Conservation (phyloP, 257 asterid species). For the Solanum raphanifolium region DNA sequence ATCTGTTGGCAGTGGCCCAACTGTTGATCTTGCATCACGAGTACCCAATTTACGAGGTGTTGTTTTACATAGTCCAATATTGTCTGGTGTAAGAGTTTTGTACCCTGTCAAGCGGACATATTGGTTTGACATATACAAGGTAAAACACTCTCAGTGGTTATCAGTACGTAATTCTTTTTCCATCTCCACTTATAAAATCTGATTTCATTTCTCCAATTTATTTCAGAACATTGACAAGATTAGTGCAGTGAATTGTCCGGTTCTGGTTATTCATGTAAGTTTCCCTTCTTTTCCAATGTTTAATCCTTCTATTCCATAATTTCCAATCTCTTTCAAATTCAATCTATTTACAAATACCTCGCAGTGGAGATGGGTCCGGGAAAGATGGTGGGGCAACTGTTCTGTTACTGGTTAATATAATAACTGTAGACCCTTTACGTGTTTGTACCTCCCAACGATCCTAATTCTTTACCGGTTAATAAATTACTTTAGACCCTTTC, state of each 20-base stretch:
- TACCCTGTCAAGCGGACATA: constrained; percentile 91
- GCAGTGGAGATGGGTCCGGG: not conserved
- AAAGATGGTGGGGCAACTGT: not conserved
- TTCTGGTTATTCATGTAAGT: constrained; percentile 96
- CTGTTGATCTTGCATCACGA: constrained; percentile 90
- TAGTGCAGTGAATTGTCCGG: constrained; percentile 74
- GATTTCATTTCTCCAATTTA: constrained; percentile 2
- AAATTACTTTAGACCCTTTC: not conserved
- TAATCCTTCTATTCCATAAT: not conserved
- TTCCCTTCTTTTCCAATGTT: constrained; percentile 1
- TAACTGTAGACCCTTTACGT: not conserved
- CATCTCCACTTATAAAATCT: not conserved
- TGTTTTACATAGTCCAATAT: constrained; percentile 91
- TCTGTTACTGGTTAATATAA: not conserved
- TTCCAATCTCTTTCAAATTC: not conserved
- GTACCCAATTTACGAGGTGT: constrained; percentile 84
- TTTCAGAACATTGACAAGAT: constrained; percentile 96
- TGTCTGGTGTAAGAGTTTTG: constrained; percentile 92
- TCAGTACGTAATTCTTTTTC: not conserved
- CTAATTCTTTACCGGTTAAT: not conserved
- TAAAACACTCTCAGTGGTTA: constrained; percentile 3
- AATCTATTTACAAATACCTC: not conserved
- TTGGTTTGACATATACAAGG: constrained; percentile 99
- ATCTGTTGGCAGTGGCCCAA: constrained; percentile 99
- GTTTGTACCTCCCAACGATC: not conserved